Percentiles rank a stretch among this genome's conserved stretches.
Conservation (phyloP, 148 eudicot genomes). For the Rhododendron kiyosumense region DNA sequence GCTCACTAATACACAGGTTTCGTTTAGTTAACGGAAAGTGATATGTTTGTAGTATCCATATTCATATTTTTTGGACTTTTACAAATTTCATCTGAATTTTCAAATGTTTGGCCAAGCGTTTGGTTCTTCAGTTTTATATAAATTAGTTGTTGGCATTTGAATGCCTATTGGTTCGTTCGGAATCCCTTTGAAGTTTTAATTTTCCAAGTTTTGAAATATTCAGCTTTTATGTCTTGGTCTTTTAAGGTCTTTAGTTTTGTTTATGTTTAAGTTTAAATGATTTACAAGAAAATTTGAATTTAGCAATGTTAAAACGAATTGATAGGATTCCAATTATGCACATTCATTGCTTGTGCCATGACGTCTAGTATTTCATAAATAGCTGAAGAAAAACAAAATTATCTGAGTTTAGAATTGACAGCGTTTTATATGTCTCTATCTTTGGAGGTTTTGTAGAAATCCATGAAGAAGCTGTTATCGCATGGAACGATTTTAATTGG, state of each 20-base stretch:
- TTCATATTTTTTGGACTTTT: neutral
- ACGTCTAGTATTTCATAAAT: neutral
- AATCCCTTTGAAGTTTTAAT: neutral
- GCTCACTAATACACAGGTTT: neutral
- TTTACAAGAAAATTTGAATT: neutral
- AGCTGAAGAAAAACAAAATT: neutral
- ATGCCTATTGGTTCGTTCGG: neutral
- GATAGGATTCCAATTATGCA: neutral
- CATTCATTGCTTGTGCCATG: neutral
- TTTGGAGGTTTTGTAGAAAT: constrained; percentile 39
- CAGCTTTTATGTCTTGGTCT: neutral
- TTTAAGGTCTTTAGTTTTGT: neutral
- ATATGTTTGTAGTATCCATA: neutral
- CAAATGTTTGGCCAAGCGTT: neutral
- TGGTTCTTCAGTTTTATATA: neutral
- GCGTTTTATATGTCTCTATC: neutral
- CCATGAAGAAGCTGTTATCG: constrained; percentile 59
- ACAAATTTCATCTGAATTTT: neutral
- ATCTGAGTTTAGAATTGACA: neutral
- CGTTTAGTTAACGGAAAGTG: neutral
- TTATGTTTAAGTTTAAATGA: neutral
- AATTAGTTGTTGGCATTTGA: neutral
- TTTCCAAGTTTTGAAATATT: neutral
- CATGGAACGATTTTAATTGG: constrained; percentile 76
- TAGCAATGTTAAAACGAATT: neutral